Evolutionary conservation across 1,284 basidiomycete genomes (phyloP).

Genomic region (Puccinia horiana): DNA sequence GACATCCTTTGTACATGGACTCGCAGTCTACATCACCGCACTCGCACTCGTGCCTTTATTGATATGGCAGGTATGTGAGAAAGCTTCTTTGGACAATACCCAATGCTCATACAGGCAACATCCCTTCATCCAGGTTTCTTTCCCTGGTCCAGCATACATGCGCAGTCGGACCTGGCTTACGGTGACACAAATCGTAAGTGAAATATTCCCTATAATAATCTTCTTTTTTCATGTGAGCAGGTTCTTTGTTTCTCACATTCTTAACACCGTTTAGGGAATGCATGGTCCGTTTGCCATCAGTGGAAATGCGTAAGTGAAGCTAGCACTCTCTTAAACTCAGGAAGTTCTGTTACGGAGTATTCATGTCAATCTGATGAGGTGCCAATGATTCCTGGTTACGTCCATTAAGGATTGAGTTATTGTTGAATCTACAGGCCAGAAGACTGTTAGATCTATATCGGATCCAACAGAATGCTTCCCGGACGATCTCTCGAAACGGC

Average conservation of each 20-base stretch:
- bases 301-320: constrained; percentile 28
- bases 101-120: background rate
- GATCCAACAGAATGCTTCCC: constrained; percentile 11
- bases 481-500: constrained; percentile 7
- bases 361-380: background rate
- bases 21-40: constrained; percentile 11
- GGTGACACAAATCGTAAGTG: constrained; percentile 39
- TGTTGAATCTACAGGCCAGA: constrained; percentile 33
- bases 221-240: background rate
- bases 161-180: constrained; percentile 25
- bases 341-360: background rate
- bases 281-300: constrained; percentile 35
- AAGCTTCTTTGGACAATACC: background rate
- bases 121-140: constrained; percentile 11
- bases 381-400: background rate
- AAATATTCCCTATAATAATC: background rate
- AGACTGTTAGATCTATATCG: constrained; percentile 17
- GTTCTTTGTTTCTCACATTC: background rate
- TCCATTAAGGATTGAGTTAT: background rate
- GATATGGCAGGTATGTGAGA: constrained; percentile 37
- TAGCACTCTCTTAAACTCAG: background rate
- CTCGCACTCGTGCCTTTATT: constrained; percentile 25
- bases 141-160: constrained; percentile 20
- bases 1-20: constrained; percentile 21
- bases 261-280: constrained; percentile 16